phyloP scores from a whole-genome alignment of 495 filamentous ascomycete species.

The Penicillium malachiteum region DNA sequence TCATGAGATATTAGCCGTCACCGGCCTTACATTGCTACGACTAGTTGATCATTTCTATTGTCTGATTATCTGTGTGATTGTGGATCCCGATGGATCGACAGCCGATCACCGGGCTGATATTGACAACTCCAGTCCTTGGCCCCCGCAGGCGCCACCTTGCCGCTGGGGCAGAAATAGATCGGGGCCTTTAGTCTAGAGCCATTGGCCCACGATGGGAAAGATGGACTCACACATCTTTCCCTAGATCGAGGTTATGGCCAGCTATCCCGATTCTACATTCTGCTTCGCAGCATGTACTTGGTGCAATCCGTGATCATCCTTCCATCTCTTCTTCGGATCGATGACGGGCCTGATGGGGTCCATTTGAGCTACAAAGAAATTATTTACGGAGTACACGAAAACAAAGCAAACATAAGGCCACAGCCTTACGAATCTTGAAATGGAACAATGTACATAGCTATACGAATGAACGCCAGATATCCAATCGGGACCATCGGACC shows the following conservation, averaged over 20 bases:
- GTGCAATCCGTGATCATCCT: not conserved
- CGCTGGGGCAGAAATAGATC: not conserved
- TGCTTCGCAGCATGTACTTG: not conserved
- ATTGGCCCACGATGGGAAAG: too few species aligned
- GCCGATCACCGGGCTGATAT: conserved; percentile 2
- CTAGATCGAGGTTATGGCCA: not conserved
- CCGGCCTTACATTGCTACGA: not conserved
- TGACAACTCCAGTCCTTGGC: not conserved
- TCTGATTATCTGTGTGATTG: not conserved
- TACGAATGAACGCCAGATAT: conserved; percentile 2
- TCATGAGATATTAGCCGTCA: conserved; percentile 18
- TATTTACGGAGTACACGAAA: not conserved
- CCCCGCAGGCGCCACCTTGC: not conserved
- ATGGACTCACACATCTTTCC: too few species aligned
- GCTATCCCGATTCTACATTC: not conserved
- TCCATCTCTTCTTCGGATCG: not conserved
- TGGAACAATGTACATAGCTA: not conserved
- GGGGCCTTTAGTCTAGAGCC: not conserved
- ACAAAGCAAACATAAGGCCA: not conserved
- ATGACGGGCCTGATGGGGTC: not conserved
- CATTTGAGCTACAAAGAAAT: not conserved
- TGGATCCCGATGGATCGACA: conserved; percentile 15
- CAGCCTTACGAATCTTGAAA: not conserved
- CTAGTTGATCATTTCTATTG: not conserved
- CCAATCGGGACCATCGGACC: not conserved